Evolutionary conservation across 805 yeast species (phyloP).

Genomic region (Yueomyces sinensis): DNA sequence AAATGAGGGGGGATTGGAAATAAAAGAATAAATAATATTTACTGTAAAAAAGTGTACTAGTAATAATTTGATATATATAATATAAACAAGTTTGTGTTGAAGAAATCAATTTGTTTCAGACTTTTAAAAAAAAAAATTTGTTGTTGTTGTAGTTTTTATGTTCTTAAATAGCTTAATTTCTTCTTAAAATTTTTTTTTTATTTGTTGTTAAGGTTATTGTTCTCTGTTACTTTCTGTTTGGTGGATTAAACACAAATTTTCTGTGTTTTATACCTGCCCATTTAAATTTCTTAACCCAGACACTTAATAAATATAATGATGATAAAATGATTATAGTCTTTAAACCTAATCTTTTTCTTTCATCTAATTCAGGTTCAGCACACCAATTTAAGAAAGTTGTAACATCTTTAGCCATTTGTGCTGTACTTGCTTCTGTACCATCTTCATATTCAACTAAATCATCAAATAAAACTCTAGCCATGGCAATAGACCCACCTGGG

Average conservation of each 20-base stretch:
- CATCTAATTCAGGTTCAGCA: constrained; percentile 96
- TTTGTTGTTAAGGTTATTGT: no score
- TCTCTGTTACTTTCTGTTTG: no score
- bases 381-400: constrained; percentile 95
- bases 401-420: constrained; percentile 99
- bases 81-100: no score
- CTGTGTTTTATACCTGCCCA: constrained; percentile 95
- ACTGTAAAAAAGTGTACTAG: no score
- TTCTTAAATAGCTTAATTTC: no score
- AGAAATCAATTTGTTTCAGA: no score
- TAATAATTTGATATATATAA: no score
- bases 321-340: constrained; percentile 78
- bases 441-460: constrained; percentile 97
- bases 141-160: no score
- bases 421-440: constrained; percentile 96
- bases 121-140: no score
- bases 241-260: constrained; percentile 86
- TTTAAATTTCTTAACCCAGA: constrained; percentile 95
- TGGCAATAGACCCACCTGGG: constrained; percentile 99
- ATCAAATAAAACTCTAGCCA: constrained; percentile 97
- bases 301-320: constrained; percentile 64
- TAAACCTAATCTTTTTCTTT: constrained; percentile 91
- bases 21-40: no score
- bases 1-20: no score
- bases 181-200: no score